Percentiles rank a stretch among this genome's conserved stretches.
Evolutionary conservation across 1,284 basidiomycete genomes (phyloP).

Genomic region (Ustilago vetiveriae): DNA sequence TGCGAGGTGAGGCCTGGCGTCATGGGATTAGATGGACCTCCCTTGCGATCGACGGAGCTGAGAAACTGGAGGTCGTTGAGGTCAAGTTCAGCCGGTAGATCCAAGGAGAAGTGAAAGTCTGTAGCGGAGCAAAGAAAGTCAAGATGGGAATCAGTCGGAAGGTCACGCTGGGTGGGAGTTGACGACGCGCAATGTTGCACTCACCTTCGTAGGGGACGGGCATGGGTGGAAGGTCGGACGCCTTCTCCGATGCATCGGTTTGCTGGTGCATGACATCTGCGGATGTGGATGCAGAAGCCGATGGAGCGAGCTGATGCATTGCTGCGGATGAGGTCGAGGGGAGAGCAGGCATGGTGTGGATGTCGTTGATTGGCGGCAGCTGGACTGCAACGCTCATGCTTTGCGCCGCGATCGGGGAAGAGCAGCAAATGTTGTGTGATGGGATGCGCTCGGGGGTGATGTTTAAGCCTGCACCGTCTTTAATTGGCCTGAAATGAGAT

Average conservation of each 20-base stretch:
- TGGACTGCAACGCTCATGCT: slow-evolving; percentile 49
- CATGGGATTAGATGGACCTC: slow-evolving; percentile 46
- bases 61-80: slow-evolving; percentile 51
- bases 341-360: slow-evolving; percentile 20
- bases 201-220: slow-evolving; percentile 60
- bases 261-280: slow-evolving; percentile 20
- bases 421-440: too few relatives aligned
- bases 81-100: slow-evolving; percentile 53
- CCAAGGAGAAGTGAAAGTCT: slow-evolving; percentile 62
- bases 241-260: slow-evolving; percentile 12
- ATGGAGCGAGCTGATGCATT: slow-evolving; percentile 3
- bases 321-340: slow-evolving; percentile 12
- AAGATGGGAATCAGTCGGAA: neutral
- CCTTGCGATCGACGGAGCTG: slow-evolving; percentile 43
- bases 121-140: neutral
- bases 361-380: slow-evolving; percentile 24
- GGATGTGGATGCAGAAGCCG: slow-evolving; percentile 7
- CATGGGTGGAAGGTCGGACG: slow-evolving; percentile 58
- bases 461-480: too few relatives aligned
- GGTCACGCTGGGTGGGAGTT: too few relatives aligned
- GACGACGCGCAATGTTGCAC: neutral
- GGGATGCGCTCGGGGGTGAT: too few relatives aligned
- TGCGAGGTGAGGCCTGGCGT: slow-evolving; percentile 46
- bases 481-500: too few relatives aligned
- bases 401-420: too few relatives aligned